Base-by-base conservation (phyloP, 1,284 basidiomycete genomes). In the Naganishia liquefaciens region DNA sequence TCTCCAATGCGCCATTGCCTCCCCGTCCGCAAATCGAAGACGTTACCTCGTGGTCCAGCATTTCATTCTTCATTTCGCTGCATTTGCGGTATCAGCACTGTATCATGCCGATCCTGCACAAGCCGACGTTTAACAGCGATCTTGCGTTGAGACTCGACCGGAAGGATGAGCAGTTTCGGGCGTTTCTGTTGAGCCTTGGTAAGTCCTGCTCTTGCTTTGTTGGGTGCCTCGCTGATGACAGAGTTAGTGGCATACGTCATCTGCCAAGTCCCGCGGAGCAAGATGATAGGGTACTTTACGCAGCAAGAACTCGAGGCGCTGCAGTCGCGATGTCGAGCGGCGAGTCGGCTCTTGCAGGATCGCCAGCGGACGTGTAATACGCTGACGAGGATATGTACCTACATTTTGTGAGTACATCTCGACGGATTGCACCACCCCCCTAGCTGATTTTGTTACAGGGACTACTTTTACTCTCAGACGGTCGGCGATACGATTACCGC, bases 11-110 rank as follows among this genome's bases (percentile, higher is more conserved):
- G 21, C 17, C 61, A 23, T n/a, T 63, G 4, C 61, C 50, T 25
- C 49, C 47, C 7, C 54, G 50, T 60, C 63, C 72, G 1, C 75
- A 77, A 64, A 49, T 78, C 23, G 78, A 79, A 61, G 75, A 78
- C 63, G 72, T 78, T 2, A 74, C 76, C 6, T 71, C 69, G 11
- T 79, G 77, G 77, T 70, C 75, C 10, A 76, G 75, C 67, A 74
- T 78, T 25, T 72, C 71, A 1, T 75, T 77, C 55, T 79, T 76
- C 65, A 76, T 77, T 52, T 75, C 74, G 10, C 71, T 79, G 3
- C 78, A 77, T 67, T 68, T 79, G 15, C 72, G 75, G 64, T 76
- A 77, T 68, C 71, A 77, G 5, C 78, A 77, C 57, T 75, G 77
- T 3, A 64, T 78, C 10, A 55, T 77, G 30, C 78, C 78, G 19